Evolutionary conservation across 2,329 filamentous ascomycete species (phyloP), one percentile per base, ranked within the genome.

Genomic region (Penicillium sp.): DNA sequence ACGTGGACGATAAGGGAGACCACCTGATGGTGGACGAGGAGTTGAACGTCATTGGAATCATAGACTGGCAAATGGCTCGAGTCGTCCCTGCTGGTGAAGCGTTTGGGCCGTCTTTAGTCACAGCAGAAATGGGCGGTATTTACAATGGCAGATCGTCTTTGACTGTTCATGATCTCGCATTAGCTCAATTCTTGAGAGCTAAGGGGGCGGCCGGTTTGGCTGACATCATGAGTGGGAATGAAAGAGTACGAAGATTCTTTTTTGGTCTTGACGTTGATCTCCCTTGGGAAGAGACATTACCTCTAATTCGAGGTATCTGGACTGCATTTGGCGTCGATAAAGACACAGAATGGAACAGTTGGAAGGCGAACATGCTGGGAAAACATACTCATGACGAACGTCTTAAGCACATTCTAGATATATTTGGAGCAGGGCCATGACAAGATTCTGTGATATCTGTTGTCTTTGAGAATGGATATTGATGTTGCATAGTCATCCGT

Each of bases 1-100:
- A 43, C 7, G 31, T 41, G 33, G 44, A 46, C 26, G 39, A 43
- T 31, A 39, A 46, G 18, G 39, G 36, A 13, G 35, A 46, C 33
- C 39, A 46, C 18, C 7, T 42, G 4, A 36, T 42, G 43, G 39
- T 46, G 17, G 39, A 43, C 16, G 36, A 41, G 8, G 36, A 38
- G 10, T 11, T 47, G 16, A 70, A 71, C 44, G 62, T 74, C 26
- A 70, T 64, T 8, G 68, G 69, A 1, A 68, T 74, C 17, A 72
- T 74, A 39, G 69, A 74, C 44, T 74, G 68, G 68, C 63, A 70
- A 39, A 64, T 58, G 59, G 51, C 58, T 33, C 35, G 42, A 16
- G 36, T 40, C 3, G 45, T 48, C 4, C 45, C 25, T 26, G 37
- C 47, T 4, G 17, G 3, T 21, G 32, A 50, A 38, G 43, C 32